These are phyloP conservation scores for Saturnispora kantuleensis DNA, from an alignment of 805 yeast genomes.

Conservation along the genomic window DNA sequence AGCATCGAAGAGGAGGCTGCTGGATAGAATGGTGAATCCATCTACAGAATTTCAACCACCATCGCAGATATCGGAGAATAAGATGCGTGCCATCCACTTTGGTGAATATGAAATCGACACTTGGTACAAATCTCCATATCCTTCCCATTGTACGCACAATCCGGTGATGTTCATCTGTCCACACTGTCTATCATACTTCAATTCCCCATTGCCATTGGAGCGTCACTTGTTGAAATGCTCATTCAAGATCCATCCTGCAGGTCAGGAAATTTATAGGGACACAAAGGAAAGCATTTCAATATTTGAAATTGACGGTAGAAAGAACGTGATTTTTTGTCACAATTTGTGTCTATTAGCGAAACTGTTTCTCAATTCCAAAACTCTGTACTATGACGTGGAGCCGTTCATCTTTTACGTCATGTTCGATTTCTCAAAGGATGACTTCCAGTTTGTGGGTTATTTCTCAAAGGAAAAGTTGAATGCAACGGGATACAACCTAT, in stretches of 20 bases:
- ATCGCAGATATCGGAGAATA: conserved; percentile 6
- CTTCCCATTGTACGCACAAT: conserved; percentile 66
- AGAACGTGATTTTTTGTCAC: conserved; percentile 74
- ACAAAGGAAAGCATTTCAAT: conserved; percentile 46
- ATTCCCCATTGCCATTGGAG: conserved; percentile 51
- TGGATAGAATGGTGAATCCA: background rate
- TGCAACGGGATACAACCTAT: conserved; percentile 69
- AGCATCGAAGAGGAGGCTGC: conserved; percentile 25
- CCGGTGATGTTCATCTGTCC: conserved; percentile 69
- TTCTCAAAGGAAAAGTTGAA: conserved; percentile 82
- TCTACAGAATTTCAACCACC: background rate
- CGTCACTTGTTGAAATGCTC: conserved; percentile 75
- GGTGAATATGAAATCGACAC: conserved; percentile 70
- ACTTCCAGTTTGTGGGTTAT: conserved; percentile 83
- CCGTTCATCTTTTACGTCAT: conserved; percentile 86
- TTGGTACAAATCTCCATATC: conserved; percentile 92
- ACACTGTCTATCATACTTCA: conserved; percentile 71
- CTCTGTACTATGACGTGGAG: conserved; percentile 89
- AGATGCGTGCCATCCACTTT: conserved; percentile 34
- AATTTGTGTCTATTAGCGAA: conserved; percentile 85
- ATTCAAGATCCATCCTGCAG: conserved; percentile 65
- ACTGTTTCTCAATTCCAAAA: conserved; percentile 80
- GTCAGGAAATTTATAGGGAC: conserved; percentile 80
- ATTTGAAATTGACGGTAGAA: conserved; percentile 90
- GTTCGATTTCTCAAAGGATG: conserved; percentile 48